Evolutionary conservation across 805 yeast species (phyloP).

Genomic region (Cyberlindnera mississippiensis): DNA sequence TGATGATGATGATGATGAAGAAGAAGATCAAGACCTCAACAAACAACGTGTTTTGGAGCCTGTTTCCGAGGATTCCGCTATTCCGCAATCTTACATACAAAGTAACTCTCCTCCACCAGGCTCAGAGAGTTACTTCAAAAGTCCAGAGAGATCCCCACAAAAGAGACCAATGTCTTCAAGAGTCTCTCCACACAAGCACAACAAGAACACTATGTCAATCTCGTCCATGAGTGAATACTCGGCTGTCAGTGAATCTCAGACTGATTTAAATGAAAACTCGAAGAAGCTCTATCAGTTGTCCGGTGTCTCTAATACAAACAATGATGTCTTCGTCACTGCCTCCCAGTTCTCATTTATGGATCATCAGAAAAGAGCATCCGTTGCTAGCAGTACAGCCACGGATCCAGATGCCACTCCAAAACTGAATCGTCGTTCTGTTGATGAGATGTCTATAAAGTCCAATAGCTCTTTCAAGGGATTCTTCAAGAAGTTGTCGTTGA

Average conservation of each 20-base stretch:
- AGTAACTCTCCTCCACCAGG: background rate
- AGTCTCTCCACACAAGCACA: slow-evolving; percentile 8
- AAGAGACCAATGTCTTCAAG: slow-evolving; percentile 4
- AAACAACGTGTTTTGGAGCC: slow-evolving; percentile 9
- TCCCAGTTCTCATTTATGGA: slow-evolving; percentile 31
- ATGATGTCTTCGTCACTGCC: slow-evolving; percentile 38
- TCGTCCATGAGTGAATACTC: slow-evolving; percentile 27
- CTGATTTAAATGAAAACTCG: slow-evolving; percentile 5
- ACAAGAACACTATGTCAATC: slow-evolving; percentile 17
- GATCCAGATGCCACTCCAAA: slow-evolving; percentile 11
- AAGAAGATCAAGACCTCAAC: slow-evolving; percentile 11
- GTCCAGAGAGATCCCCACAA: slow-evolving; percentile 8
- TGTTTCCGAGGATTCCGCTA: slow-evolving; percentile 6
- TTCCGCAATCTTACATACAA: slow-evolving; percentile 1
- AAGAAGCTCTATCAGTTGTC: slow-evolving; percentile 20
- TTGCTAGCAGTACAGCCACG: slow-evolving; percentile 1
- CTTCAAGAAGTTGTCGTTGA: slow-evolving; percentile 22
- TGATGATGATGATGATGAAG: slow-evolving; percentile 16
- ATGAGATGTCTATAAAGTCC: slow-evolving; percentile 14
- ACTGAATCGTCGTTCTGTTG: slow-evolving; percentile 5
- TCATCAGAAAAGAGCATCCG: slow-evolving; percentile 7
- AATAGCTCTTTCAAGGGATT: slow-evolving; percentile 24
- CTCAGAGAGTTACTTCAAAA: slow-evolving; percentile 7
- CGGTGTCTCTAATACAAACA: slow-evolving; percentile 16
- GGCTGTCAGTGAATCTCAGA: slow-evolving; percentile 14